Evolutionary conservation across 2,329 filamentous ascomycete species (phyloP).

Genomic region (Colletotrichum musae): DNA sequence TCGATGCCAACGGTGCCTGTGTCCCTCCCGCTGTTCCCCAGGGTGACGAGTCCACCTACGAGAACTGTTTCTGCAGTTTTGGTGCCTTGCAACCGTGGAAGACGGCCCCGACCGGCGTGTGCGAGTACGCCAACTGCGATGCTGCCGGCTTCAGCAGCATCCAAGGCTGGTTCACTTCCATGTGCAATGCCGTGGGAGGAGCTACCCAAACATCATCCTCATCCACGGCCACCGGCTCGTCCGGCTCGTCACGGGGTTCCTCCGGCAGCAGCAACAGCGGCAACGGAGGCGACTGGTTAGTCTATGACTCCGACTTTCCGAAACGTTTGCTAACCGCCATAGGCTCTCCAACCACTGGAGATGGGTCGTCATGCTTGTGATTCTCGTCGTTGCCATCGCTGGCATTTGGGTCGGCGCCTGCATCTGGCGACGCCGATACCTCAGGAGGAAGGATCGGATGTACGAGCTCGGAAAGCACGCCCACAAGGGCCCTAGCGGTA

Average conservation of each 20-base stretch:
- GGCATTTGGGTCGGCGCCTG: constrained; percentile 77
- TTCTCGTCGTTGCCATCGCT: constrained; percentile 79
- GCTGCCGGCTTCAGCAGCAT: constrained; percentile 67
- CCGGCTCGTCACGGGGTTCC: constrained; percentile 44
- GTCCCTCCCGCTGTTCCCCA: constrained; percentile 69
- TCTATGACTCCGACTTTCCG: constrained; percentile 1
- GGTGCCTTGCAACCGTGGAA: constrained; percentile 63
- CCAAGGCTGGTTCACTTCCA: constrained; percentile 78
- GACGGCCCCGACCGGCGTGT: constrained; percentile 69
- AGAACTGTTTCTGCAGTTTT: constrained; percentile 82
- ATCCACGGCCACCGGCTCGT: constrained; percentile 46
- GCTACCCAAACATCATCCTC: constrained; percentile 48
- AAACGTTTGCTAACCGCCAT: constrained; percentile 6
- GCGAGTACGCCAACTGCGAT: constrained; percentile 69
- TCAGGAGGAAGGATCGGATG: constrained; percentile 76
- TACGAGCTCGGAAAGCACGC: constrained; percentile 62
- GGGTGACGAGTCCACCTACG: constrained; percentile 68
- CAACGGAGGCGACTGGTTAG: constrained; percentile 65
- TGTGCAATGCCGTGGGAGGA: constrained; percentile 68
- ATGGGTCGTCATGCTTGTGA: constrained; percentile 87
- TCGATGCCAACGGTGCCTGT: constrained; percentile 80
- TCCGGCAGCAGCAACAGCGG: constrained; percentile 39
- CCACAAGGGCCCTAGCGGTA: constrained; percentile 49
- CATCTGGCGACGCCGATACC: constrained; percentile 80
- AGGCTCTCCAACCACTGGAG: constrained; percentile 81